Evolutionary conservation across 768 basidiomycete genomes (phyloP).

Genomic region (Naganishia kalamii): DNA sequence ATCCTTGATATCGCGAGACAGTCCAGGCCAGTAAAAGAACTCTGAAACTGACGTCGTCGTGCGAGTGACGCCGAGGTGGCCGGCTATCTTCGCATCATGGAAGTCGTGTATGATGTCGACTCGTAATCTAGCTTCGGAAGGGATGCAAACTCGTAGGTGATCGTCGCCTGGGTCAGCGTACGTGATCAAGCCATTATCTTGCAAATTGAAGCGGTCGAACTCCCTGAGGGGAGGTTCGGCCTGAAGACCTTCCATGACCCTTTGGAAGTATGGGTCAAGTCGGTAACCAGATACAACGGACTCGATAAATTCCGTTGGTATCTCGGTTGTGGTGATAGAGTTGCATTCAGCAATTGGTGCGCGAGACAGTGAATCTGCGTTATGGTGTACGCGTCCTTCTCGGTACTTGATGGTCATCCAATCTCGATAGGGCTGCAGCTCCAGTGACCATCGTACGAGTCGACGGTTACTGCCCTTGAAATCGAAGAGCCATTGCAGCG

Average conservation of each 20-base stretch:
- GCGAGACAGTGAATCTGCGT: slow-evolving; percentile 13
- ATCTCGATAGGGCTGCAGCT: slow-evolving; percentile 1
- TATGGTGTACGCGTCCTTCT: no score
- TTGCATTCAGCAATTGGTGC: slow-evolving; percentile 6
- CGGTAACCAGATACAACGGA: background rate
- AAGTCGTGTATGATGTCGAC: background rate
- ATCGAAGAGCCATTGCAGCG: no score
- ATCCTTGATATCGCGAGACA: no score
- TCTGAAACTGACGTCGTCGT: background rate
- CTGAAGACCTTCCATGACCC: background rate
- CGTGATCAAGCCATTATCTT: background rate
- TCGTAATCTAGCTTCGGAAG: background rate
- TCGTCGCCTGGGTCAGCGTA: background rate
- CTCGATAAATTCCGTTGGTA: background rate
- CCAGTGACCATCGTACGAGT: slow-evolving; percentile 17
- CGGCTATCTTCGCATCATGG: background rate
- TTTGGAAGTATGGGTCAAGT: background rate
- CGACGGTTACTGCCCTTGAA: no score
- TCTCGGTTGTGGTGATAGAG: background rate
- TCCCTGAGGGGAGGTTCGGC: background rate
- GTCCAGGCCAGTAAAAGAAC: no score
- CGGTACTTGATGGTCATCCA: slow-evolving; percentile 7
- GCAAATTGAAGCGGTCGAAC: background rate
- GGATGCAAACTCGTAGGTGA: background rate
- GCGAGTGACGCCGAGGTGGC: background rate